phyloP scores from a whole-genome alignment of 2,329 filamentous ascomycete genomes.

The Aureobasidium sp. region DNA sequence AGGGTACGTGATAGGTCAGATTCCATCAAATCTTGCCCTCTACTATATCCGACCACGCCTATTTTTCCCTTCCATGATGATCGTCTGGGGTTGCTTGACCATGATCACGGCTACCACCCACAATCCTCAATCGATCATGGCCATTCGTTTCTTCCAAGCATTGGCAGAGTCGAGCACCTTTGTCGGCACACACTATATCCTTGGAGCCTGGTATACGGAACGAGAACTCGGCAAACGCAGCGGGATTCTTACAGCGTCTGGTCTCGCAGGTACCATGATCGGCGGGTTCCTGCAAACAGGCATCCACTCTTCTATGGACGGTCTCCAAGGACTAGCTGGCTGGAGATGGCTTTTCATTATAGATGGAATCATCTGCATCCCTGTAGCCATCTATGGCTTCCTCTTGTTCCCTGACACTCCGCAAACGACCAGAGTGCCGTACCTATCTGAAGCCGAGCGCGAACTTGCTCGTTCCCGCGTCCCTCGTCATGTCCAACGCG shows the following conservation, averaged over 20 bases:
- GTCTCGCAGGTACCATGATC: slow-evolving; percentile 44
- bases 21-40: slow-evolving; percentile 39
- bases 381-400: slow-evolving; percentile 44
- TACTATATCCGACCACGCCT: slow-evolving; percentile 49
- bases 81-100: slow-evolving; percentile 49
- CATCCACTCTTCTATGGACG: slow-evolving; percentile 29
- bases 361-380: slow-evolving; percentile 45
- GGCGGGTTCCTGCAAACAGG: slow-evolving; percentile 37
- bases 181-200: slow-evolving; percentile 19
- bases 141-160: slow-evolving; percentile 43
- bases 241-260: slow-evolving; percentile 44
- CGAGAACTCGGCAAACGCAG: slow-evolving; percentile 32
- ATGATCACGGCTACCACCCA: slow-evolving; percentile 50
- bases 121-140: slow-evolving; percentile 48
- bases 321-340: slow-evolving; percentile 37
- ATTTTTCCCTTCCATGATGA: slow-evolving; percentile 45
- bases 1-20: slow-evolving; percentile 39
- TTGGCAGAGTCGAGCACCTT: slow-evolving; percentile 40
- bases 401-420: slow-evolving; percentile 43
- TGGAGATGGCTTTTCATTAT: slow-evolving; percentile 53
- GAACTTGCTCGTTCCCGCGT: slow-evolving; percentile 37
- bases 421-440: slow-evolving; percentile 39
- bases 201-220: slow-evolving; percentile 12
- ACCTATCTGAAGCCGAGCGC: slow-evolving; percentile 33
- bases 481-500: slow-evolving; percentile 32